Conservation (phyloP, 1,284 basidiomycete species). For the Puccinia horiana region DNA sequence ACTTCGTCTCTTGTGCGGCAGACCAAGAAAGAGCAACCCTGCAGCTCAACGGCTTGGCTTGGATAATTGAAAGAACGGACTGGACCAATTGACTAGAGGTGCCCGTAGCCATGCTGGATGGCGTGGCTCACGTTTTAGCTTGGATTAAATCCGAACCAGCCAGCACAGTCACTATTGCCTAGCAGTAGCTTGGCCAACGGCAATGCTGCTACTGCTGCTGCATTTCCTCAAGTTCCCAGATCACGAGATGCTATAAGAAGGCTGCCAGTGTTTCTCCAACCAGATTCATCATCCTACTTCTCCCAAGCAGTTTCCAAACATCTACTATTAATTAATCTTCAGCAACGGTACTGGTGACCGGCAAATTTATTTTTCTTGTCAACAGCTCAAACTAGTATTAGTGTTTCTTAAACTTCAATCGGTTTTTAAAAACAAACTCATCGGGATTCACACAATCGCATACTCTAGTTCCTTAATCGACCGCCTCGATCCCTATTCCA, state of each 20-base stretch:
- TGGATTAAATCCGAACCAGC: background rate
- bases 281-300: background rate
- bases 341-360: background rate
- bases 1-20: background rate
- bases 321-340: background rate
- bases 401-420: background rate
- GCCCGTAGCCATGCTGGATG: background rate
- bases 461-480: background rate
- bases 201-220: background rate
- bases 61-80: background rate
- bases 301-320: background rate
- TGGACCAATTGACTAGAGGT: background rate
- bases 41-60: background rate
- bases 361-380: background rate
- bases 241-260: background rate
- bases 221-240: background rate
- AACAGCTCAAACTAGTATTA: background rate
- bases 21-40: background rate
- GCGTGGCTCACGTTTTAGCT: background rate
- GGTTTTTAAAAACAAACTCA: background rate
- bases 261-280: background rate
- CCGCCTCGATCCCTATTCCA: background rate
- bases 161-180: background rate
- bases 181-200: background rate
- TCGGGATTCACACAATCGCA: background rate